Conservation (phyloP, 495 filamentous ascomycete species). For the Neurospora terricola region DNA sequence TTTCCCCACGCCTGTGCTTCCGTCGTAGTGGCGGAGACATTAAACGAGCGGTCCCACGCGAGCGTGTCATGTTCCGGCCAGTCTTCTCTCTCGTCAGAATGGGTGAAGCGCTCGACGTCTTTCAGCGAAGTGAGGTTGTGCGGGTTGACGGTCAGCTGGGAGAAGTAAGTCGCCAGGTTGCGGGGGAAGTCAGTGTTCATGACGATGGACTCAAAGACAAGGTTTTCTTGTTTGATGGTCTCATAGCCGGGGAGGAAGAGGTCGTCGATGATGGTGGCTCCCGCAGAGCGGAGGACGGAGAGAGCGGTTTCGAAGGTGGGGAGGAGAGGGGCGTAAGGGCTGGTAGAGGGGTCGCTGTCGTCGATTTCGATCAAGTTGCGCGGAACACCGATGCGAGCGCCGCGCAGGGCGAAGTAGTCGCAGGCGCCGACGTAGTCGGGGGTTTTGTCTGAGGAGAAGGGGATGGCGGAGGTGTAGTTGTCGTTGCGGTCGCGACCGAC, state of each 20-base stretch:
- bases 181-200: conserved; percentile 33
- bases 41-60: conserved; percentile 26
- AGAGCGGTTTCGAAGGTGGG: conserved; percentile 16
- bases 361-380: conserved; percentile 23
- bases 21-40: not conserved
- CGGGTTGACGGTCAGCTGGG: conserved; percentile 36
- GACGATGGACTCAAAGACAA: not conserved
- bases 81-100: conserved; percentile 6
- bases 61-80: conserved; percentile 25
- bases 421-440: conserved; percentile 37
- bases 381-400: conserved; percentile 53
- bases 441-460: conserved; percentile 16
- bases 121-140: conserved; percentile 28
- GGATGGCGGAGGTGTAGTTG: conserved; percentile 36
- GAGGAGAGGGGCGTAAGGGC: not conserved
- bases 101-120: conserved; percentile 26
- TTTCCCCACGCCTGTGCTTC: conserved; percentile 6
- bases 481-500: conserved; percentile 42
- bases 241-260: conserved; percentile 3
- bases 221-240: not conserved
- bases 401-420: conserved; percentile 47
- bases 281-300: conserved; percentile 22
- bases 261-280: conserved; percentile 24
- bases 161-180: conserved; percentile 35
- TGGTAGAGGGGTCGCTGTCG: not conserved